Percentiles rank a stretch among this genome's conserved stretches.
Evolutionary conservation across 2,329 filamentous ascomycete species (phyloP).

Genomic region (Calonectria pseudoreteaudii): DNA sequence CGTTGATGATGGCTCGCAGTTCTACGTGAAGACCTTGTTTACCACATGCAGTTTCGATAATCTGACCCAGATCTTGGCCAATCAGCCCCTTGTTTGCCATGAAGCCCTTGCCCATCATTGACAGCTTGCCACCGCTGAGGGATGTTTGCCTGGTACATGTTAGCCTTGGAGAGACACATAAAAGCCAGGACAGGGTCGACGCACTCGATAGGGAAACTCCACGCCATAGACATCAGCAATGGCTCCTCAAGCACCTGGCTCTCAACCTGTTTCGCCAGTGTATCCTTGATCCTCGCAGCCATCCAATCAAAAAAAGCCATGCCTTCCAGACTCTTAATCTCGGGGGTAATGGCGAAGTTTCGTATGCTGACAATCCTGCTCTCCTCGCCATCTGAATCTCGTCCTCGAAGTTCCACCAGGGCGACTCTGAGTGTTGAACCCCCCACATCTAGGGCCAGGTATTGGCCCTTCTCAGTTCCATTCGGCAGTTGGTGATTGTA

Average conservation of each 20-base stretch:
- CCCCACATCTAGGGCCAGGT: slow-evolving; percentile 75
- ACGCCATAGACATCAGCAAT: slow-evolving; percentile 71
- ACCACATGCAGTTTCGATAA: slow-evolving; percentile 67
- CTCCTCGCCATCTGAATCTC: slow-evolving; percentile 52
- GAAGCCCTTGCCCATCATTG: slow-evolving; percentile 76
- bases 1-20: slow-evolving; percentile 73
- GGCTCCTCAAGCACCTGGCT: slow-evolving; percentile 54
- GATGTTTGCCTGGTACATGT: slow-evolving; percentile 69
- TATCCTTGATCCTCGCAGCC: slow-evolving; percentile 69
- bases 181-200: slow-evolving; percentile 43
- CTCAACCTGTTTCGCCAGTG: slow-evolving; percentile 59
- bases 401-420: slow-evolving; percentile 69
- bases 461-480: slow-evolving; percentile 70
- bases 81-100: slow-evolving; percentile 67
- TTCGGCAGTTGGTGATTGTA: slow-evolving; percentile 73
- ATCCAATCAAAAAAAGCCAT: slow-evolving; percentile 77
- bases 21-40: slow-evolving; percentile 64
- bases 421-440: slow-evolving; percentile 76
- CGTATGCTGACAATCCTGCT: slow-evolving; percentile 66
- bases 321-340: slow-evolving; percentile 68
- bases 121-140: slow-evolving; percentile 67
- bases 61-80: slow-evolving; percentile 69
- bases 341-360: slow-evolving; percentile 67
- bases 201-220: slow-evolving; percentile 79
- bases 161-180: slow-evolving; percentile 30